Conservation (phyloP, 2,329 filamentous ascomycete genomes). For the Diplodia intermedia region DNA sequence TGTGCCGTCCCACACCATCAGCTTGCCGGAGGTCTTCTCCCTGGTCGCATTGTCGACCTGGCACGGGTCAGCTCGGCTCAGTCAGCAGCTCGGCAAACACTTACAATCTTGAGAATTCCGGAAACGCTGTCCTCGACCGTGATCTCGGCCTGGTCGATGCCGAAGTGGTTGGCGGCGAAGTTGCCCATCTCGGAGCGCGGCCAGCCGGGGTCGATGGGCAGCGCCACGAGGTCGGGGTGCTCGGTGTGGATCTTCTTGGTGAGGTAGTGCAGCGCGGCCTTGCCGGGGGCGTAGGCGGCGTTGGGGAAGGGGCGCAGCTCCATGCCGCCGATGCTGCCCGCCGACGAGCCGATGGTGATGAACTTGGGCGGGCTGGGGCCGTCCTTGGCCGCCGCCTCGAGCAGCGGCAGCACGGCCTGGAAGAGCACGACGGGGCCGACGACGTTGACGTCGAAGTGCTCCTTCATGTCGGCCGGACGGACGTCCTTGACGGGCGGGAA, state of each 20-base stretch:
- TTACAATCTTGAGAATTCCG: background rate
- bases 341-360: background rate
- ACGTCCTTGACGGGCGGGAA: background rate
- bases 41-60: background rate
- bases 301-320: background rate
- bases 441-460: background rate
- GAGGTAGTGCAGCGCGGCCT: background rate
- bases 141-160: background rate
- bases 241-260: slow-evolving; percentile 1
- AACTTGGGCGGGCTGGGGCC: background rate
- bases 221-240: background rate
- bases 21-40: background rate
- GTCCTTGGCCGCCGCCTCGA: background rate
- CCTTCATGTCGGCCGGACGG: background rate
- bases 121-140: background rate
- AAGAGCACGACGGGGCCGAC: background rate
- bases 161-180: background rate
- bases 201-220: background rate
- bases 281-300: background rate
- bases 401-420: background rate
- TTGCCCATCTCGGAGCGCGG: background rate
- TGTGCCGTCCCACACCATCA: background rate
- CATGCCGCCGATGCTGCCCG: background rate
- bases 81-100: background rate
- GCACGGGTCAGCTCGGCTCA: too few relatives aligned